A percentile compares a stretch with the other conserved stretches of the same genome.
phyloP scores from a whole-genome alignment of 129 eudicot genomes.

The Flaveria robusta region DNA sequence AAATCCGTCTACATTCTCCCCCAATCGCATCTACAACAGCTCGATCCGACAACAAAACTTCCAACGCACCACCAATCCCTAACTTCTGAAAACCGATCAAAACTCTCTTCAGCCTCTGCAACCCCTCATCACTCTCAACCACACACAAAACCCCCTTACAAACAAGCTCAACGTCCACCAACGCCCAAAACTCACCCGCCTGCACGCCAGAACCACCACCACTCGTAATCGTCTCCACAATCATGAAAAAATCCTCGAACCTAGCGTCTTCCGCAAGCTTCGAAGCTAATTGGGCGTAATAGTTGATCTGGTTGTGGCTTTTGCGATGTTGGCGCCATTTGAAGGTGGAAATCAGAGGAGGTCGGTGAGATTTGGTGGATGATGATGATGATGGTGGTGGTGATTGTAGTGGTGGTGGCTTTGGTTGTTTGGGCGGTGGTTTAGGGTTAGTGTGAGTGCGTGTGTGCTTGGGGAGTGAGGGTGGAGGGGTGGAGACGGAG shows the following conservation, averaged over 20 bases:
- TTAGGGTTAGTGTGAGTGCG: slow-evolving; percentile 29
- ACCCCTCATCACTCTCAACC: slow-evolving; percentile 48
- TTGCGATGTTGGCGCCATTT: slow-evolving; percentile 35
- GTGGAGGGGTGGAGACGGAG: slow-evolving; percentile 39
- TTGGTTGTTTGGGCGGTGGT: slow-evolving; percentile 33
- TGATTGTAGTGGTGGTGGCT: slow-evolving; percentile 17
- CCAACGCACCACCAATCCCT: slow-evolving; percentile 42
- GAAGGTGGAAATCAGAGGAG: slow-evolving; percentile 46
- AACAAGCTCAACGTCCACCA: slow-evolving; percentile 47
- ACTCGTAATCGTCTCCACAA: slow-evolving; percentile 54
- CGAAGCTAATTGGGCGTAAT: slow-evolving; percentile 74
- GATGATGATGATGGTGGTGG: slow-evolving; percentile 17
- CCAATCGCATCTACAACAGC: slow-evolving; percentile 42
- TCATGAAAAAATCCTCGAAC: slow-evolving; percentile 63
- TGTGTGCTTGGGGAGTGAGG: slow-evolving; percentile 34
- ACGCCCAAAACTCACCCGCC: slow-evolving; percentile 38
- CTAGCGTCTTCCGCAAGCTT: slow-evolving; percentile 66
- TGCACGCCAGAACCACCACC: slow-evolving; percentile 41
- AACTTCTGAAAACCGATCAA: slow-evolving; percentile 49
- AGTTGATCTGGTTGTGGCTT: slow-evolving; percentile 32
- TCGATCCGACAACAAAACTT: slow-evolving; percentile 43
- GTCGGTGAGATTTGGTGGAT: slow-evolving; percentile 39
- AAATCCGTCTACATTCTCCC: slow-evolving; percentile 34
- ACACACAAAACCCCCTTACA: slow-evolving; percentile 50
- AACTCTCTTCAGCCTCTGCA: slow-evolving; percentile 38